Evolutionary conservation across 129 eudicot genomes (phyloP).

Genomic region (Flaveria sonorensis): DNA sequence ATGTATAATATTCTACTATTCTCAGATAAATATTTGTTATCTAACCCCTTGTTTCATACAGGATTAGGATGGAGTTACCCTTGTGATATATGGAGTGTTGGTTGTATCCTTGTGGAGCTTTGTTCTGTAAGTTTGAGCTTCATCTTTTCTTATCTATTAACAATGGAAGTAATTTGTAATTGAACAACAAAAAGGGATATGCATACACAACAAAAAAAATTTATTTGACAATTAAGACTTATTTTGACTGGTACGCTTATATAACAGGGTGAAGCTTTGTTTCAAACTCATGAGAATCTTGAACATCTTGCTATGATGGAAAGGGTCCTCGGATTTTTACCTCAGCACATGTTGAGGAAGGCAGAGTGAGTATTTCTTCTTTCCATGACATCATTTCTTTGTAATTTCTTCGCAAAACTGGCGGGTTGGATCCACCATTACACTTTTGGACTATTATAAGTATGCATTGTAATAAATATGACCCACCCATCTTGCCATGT

Average conservation of each 20-base stretch:
- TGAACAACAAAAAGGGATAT: neutral
- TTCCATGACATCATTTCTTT: neutral
- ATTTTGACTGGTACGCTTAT: constrained; percentile 14
- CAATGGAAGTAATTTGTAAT: neutral
- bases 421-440: neutral
- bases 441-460: neutral
- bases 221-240: neutral
- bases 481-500: neutral
- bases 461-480: neutral
- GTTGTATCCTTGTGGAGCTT: constrained; percentile 77
- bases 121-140: constrained; percentile 57
- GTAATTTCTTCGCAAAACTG: neutral
- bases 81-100: constrained; percentile 89
- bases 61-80: constrained; percentile 88
- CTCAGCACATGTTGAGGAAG: constrained; percentile 63
- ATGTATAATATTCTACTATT: neutral
- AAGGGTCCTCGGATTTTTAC: constrained; percentile 65
- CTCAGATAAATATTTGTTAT: neutral
- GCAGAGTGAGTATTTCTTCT: constrained; percentile 50
- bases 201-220: neutral
- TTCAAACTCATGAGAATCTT: constrained; percentile 76
- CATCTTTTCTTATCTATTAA: neutral
- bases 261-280: constrained; percentile 73
- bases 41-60: constrained; percentile 8
- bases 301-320: constrained; percentile 97